These are phyloP conservation scores for Aureobasidium lini DNA, from an alignment of 2,329 filamentous ascomycete species.

Conservation along the genomic window DNA sequence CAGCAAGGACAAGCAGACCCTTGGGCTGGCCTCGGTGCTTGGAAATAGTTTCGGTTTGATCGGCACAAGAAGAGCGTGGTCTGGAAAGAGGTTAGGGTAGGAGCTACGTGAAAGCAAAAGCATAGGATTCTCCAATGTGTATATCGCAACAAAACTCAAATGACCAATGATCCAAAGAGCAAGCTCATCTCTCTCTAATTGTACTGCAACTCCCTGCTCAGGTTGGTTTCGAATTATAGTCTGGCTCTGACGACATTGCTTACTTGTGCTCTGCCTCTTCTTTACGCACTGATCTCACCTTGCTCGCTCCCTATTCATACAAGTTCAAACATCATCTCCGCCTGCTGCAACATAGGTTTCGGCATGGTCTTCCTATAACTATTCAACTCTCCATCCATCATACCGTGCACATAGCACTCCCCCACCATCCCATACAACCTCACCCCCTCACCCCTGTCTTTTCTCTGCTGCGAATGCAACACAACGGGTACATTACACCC, in stretches of 20 bases:
- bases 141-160: no score
- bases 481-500: conserved; percentile 9
- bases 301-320: background rate
- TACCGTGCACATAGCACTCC: conserved; percentile 28
- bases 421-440: conserved; percentile 15
- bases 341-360: background rate
- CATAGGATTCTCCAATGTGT: no score
- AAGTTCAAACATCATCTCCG: background rate
- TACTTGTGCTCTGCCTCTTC: no score
- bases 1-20: conserved; percentile 46
- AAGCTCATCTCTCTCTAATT: no score
- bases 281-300: no score
- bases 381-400: conserved; percentile 25
- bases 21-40: conserved; percentile 63
- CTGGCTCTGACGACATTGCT: no score
- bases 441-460: background rate
- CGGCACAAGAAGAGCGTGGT: background rate
- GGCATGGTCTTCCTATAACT: background rate
- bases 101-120: no score
- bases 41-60: conserved; percentile 45
- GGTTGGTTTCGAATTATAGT: no score
- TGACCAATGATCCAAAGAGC: no score
- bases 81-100: background rate
- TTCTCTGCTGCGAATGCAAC: background rate
- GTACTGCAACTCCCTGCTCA: no score